Percentiles rank a stretch among this genome's conserved stretches.
Conservation (phyloP, 768 basidiomycete genomes). For the Pleurotus ostreatus region DNA sequence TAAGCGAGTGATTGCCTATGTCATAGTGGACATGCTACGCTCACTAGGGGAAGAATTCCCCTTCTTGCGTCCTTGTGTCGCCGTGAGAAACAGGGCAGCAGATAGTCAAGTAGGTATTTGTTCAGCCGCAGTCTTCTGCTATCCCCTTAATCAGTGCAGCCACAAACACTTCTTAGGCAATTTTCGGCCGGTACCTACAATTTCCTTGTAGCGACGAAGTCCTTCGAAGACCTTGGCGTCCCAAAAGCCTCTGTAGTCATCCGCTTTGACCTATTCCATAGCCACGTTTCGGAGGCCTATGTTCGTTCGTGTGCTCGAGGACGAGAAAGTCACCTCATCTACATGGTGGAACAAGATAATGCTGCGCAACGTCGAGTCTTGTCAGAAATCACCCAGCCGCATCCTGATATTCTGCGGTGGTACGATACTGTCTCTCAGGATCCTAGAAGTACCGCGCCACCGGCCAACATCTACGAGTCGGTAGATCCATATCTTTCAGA, state of each 20-base stretch:
- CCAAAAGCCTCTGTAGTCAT: constrained; percentile 57
- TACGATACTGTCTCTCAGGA: constrained; percentile 37
- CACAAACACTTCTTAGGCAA: constrained; percentile 45
- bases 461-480: constrained; percentile 34
- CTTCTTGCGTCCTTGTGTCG: constrained; percentile 52
- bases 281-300: constrained; percentile 57
- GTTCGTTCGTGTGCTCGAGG: constrained; percentile 44
- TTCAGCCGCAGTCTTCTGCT: too few relatives aligned
- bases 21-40: constrained; percentile 57
- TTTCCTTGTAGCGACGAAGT: constrained; percentile 57
- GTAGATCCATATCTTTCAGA: constrained; percentile 43
- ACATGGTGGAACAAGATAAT: constrained; percentile 61
- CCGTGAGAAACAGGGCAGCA: constrained; percentile 34
- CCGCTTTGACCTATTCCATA: constrained; percentile 63
- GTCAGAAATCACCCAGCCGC: constrained; percentile 34
- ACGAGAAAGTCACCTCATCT: constrained; percentile 48
- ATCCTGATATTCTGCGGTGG: constrained; percentile 45
- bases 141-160: constrained; percentile 1
- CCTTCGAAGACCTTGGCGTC: constrained; percentile 56
- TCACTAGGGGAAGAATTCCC: constrained; percentile 44
- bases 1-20: constrained; percentile 45
- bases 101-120: constrained; percentile 25
- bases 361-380: constrained; percentile 51
- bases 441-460: constrained; percentile 39
- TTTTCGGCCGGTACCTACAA: constrained; percentile 59